Evolutionary conservation across 2,329 filamentous ascomycete genomes (phyloP), one percentile per base, ranked within the genome.

Genomic region (Ascomycota sp.): DNA sequence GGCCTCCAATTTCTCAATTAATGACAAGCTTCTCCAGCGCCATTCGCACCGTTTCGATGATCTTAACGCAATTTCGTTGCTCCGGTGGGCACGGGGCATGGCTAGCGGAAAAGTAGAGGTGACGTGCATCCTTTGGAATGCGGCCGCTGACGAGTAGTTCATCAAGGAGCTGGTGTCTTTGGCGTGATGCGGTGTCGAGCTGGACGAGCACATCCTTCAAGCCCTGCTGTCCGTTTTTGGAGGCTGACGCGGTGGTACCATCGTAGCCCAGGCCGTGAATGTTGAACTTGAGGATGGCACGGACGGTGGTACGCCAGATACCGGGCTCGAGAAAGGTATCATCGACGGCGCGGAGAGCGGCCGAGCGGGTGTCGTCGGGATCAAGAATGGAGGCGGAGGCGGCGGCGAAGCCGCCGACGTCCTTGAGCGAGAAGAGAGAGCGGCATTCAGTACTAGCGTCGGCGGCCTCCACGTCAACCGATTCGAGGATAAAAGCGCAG

Each of bases 1-100:
- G n/a, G n/a, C n/a, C n/a, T n/a, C n/a, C n/a, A n/a, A n/a, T n/a
- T n/a, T n/a, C 5, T 34, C 32, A 69, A 12, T 62, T 52, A 46
- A 74, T 71, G 9, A 65, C 51, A 17, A 74, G 45, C 20, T 55
- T 56, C 20, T 69, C 61, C 30, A 73, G 53, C 2, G 66, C 62
- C 27, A 52, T 40, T 34, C 61, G 59, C 5, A 69, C 67, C 21
- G 68, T 56, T 20, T 63, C 56, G 12, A 74, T 55, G 22, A 72
- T 57, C 33, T 50, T 52, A 36, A 61, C 43, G 35, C 67, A 74
- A 17, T 53, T 46, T 10, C 52, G 44, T 19, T 55, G 42, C 29
- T 51, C 46, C 8, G 42, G 45, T 15, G 55, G 35, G 34, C 43
- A 36, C 13, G 46, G 33, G 23, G 40, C 34, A 25, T 44, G 38